Evolutionary conservation across 2,329 filamentous ascomycete genomes (phyloP).

Genomic region (Monosporascus sp.): DNA sequence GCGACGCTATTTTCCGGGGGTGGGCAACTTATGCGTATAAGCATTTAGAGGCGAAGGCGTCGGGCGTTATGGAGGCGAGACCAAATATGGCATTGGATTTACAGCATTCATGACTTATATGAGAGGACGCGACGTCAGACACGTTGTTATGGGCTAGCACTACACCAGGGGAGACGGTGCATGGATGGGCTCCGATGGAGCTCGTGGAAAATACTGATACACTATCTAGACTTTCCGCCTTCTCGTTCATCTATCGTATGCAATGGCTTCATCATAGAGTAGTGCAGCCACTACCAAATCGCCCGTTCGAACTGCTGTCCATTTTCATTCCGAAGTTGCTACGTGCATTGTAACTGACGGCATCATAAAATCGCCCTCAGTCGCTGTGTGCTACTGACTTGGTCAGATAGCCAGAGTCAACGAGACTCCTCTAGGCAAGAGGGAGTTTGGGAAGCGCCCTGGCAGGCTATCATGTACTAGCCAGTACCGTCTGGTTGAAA

Average conservation of each 20-base stretch:
- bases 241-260: background rate
- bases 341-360: background rate
- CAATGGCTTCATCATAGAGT: background rate
- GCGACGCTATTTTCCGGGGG: too few relatives aligned
- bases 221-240: background rate
- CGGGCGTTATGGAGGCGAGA: constrained; percentile 8
- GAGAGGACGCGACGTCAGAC: background rate
- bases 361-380: background rate
- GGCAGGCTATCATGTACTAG: too few relatives aligned
- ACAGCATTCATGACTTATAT: background rate
- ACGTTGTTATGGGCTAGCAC: too few relatives aligned
- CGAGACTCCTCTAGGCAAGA: too few relatives aligned
- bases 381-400: background rate
- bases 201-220: background rate
- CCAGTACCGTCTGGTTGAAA: too few relatives aligned
- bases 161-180: too few relatives aligned
- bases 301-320: too few relatives aligned
- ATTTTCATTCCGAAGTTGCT: too few relatives aligned
- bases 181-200: background rate
- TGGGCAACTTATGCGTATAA: background rate
- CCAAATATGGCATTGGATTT: background rate
- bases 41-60: constrained; percentile 11
- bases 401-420: background rate
- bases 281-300: background rate
- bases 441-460: too few relatives aligned